Conservation (phyloP, 768 basidiomycete genomes). For the Pleurotus ostreatus region DNA sequence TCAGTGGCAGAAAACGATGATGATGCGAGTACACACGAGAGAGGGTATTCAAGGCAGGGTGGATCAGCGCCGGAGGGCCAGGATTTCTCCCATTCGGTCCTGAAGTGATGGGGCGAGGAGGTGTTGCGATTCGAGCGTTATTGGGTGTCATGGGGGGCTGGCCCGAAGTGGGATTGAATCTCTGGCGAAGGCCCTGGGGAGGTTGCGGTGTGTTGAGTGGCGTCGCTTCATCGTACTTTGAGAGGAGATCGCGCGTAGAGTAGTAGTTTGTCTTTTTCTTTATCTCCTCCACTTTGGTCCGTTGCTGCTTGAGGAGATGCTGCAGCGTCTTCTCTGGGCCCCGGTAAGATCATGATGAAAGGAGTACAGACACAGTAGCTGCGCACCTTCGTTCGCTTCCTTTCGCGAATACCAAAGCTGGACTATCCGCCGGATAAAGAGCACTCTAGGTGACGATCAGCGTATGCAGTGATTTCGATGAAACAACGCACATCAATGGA, state of each 20-base stretch:
- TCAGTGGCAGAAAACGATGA: too few relatives aligned
- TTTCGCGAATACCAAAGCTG: too few relatives aligned
- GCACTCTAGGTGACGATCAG: too few relatives aligned
- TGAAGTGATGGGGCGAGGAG: too few relatives aligned
- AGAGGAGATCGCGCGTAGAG: slow-evolving; percentile 82
- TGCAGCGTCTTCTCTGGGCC: slow-evolving; percentile 75
- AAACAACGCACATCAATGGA: too few relatives aligned
- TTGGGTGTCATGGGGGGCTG: slow-evolving; percentile 16
- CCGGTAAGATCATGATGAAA: slow-evolving; percentile 6
- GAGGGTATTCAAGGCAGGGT: too few relatives aligned
- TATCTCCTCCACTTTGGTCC: slow-evolving; percentile 87
- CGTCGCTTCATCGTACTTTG: slow-evolving; percentile 75
- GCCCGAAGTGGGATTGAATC: slow-evolving; percentile 20
- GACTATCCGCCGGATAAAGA: too few relatives aligned
- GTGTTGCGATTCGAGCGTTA: too few relatives aligned
- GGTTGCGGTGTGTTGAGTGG: slow-evolving; percentile 27
- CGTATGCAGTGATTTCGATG: too few relatives aligned
- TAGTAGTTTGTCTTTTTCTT: slow-evolving; percentile 99
- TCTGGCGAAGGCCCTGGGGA: slow-evolving; percentile 29
- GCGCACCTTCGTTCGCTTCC: slow-evolving; percentile 74
- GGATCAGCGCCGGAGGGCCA: too few relatives aligned
- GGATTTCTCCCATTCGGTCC: slow-evolving; percentile 7
- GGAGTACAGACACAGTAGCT: not conserved
- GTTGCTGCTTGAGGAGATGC: slow-evolving; percentile 69
- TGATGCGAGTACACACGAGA: too few relatives aligned